phyloP scores from a whole-genome alignment of 371 early-diverging fungal species.

The Mucor circinelloides region DNA sequence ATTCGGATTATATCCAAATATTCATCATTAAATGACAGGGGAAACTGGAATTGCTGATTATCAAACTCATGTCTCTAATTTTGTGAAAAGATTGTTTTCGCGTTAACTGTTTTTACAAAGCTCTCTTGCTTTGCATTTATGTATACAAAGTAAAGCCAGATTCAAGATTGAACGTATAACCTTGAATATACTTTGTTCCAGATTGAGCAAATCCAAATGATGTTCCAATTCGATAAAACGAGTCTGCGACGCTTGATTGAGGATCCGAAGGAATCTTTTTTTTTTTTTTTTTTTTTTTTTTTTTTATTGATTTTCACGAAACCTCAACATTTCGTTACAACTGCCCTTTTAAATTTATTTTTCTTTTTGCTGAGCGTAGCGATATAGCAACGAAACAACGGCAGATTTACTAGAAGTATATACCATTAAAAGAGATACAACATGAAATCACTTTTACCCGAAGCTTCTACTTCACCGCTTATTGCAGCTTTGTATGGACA shows the following conservation, averaged over 20 bases:
- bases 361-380: background rate
- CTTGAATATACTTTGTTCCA: background rate
- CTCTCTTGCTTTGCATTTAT: background rate
- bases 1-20: background rate
- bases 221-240: background rate
- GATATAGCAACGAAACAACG: background rate
- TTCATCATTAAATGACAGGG: background rate
- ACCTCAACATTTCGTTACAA: background rate
- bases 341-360: background rate
- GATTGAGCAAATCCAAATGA: background rate
- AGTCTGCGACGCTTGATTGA: background rate
- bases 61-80: background rate
- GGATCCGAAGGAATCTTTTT: background rate
- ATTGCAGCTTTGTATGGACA: conserved; percentile 41
- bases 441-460: conserved; percentile 1
- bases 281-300: background rate
- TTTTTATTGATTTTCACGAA: background rate
- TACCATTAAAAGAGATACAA: background rate
- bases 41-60: background rate
- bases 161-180: background rate
- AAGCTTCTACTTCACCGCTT: conserved; percentile 16
- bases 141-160: background rate
- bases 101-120: background rate
- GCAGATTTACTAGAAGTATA: background rate
- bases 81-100: background rate